These are phyloP conservation scores for Neodidymelliopsis sp. DNA, from an alignment of 2,329 filamentous ascomycete genomes.

Conservation along the genomic window DNA sequence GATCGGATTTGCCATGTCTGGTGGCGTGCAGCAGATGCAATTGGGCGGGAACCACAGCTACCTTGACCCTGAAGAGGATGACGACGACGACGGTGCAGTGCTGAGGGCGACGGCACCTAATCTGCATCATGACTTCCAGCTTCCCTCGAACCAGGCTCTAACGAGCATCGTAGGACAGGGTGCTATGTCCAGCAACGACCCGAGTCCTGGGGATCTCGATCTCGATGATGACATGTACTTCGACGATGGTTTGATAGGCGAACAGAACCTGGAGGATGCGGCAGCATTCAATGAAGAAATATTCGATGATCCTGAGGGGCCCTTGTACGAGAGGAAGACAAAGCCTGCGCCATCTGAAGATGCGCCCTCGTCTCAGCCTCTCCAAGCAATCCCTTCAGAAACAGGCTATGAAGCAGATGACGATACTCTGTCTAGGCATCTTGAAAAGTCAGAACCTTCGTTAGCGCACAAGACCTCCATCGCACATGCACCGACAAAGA, in stretches of 20 bases:
- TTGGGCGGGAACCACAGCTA: slow-evolving; percentile 6
- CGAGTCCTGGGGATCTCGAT: slow-evolving; percentile 19
- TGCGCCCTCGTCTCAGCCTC: slow-evolving; percentile 26
- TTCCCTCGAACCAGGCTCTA: neutral
- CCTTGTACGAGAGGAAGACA: slow-evolving; percentile 58
- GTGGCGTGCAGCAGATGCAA: slow-evolving; percentile 24
- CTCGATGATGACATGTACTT: slow-evolving; percentile 70
- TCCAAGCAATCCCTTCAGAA: slow-evolving; percentile 27
- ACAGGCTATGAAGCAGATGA: slow-evolving; percentile 44
- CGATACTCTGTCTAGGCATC: slow-evolving; percentile 35
- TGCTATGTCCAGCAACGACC: slow-evolving; percentile 13
- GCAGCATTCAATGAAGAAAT: slow-evolving; percentile 74
- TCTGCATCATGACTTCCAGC: neutral
- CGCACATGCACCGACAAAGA: slow-evolving; percentile 41
- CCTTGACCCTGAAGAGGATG: slow-evolving; percentile 14
- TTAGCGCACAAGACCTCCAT: slow-evolving; percentile 58
- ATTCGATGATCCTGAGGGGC: slow-evolving; percentile 66
- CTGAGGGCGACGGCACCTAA: slow-evolving; percentile 18
- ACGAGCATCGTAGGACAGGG: slow-evolving; percentile 1
- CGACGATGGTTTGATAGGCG: slow-evolving; percentile 68
- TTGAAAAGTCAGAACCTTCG: slow-evolving; percentile 54
- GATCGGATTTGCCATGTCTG: slow-evolving; percentile 46
- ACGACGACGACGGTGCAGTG: slow-evolving; percentile 13
- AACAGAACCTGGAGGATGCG: slow-evolving; percentile 59
- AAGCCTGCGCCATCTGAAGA: slow-evolving; percentile 31